phyloP scores from a whole-genome alignment of 2,329 filamentous ascomycete species.

The Rhynchosporium agropyri region DNA sequence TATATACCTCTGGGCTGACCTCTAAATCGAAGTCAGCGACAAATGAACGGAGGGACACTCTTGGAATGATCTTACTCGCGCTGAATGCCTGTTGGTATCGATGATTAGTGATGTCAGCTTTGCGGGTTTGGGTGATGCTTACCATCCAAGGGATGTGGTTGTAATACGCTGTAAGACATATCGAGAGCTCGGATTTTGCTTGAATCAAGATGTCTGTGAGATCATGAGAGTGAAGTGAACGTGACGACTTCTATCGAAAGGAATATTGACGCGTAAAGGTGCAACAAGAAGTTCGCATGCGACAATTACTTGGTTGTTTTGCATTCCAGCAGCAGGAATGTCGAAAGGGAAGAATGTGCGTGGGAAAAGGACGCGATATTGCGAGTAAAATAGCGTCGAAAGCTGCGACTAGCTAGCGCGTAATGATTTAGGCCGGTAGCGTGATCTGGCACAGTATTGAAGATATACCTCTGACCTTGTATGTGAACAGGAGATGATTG shows the following conservation, averaged over 20 bases:
- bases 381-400: neutral
- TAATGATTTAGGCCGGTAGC: neutral
- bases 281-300: neutral
- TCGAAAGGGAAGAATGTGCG: neutral
- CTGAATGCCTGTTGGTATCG: constrained; percentile 11
- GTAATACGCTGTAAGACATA: neutral
- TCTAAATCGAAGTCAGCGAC: neutral
- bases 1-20: constrained; percentile 9
- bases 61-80: constrained; percentile 15
- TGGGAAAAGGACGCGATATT: neutral
- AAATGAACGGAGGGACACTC: neutral
- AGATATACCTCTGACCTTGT: neutral
- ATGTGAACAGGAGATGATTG: neutral
- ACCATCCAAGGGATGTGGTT: constrained; percentile 16
- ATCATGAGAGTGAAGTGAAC: neutral
- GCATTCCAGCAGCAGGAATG: constrained; percentile 1
- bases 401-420: neutral
- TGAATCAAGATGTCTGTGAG: neutral
- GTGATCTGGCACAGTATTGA: neutral
- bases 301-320: neutral
- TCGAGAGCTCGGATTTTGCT: neutral
- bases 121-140: neutral
- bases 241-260: too few relatives aligned
- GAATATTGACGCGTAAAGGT: too few relatives aligned
- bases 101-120: neutral